A percentile compares a stretch with the other conserved stretches of the same genome.
Conservation (phyloP, 306 rosid species). For the Fragaria iinumae region DNA sequence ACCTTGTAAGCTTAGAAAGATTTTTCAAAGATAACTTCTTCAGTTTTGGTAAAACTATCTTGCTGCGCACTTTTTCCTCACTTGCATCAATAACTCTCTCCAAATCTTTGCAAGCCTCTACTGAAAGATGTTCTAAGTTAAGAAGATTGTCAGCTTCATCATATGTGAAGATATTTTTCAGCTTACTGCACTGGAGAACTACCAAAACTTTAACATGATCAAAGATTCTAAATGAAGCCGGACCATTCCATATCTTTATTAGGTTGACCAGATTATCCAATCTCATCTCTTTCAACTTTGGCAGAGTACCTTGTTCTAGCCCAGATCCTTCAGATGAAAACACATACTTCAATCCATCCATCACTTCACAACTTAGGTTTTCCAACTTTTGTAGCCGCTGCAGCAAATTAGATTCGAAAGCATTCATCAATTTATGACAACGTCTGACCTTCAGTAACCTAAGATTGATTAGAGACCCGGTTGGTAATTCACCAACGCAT, state of each 20-base stretch:
- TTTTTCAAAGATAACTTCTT: neutral
- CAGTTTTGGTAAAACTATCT: neutral
- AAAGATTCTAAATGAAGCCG: neutral
- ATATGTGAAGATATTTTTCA: constrained; percentile 2
- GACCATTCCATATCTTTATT: neutral
- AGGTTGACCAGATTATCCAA: neutral
- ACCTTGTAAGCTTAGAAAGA: neutral
- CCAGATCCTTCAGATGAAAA: too few species aligned
- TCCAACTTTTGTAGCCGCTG: too few species aligned
- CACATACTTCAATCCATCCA: too few species aligned
- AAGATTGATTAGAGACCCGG: too few species aligned
- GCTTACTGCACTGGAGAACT: neutral
- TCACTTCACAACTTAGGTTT: too few species aligned
- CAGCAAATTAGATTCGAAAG: too few species aligned
- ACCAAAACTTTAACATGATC: neutral
- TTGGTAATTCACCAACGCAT: too few species aligned
- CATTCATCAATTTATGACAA: too few species aligned
- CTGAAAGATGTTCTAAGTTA: neutral
- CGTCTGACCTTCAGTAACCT: too few species aligned
- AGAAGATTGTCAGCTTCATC: neutral
- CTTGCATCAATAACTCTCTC: neutral
- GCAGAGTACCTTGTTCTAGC: neutral
- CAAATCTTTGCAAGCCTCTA: neutral
- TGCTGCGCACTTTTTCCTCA: neutral
- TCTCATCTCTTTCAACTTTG: neutral